Evolutionary conservation across 192 early-diverging fungal genomes (phyloP).

Genomic region (Mortierella antarctica): DNA sequence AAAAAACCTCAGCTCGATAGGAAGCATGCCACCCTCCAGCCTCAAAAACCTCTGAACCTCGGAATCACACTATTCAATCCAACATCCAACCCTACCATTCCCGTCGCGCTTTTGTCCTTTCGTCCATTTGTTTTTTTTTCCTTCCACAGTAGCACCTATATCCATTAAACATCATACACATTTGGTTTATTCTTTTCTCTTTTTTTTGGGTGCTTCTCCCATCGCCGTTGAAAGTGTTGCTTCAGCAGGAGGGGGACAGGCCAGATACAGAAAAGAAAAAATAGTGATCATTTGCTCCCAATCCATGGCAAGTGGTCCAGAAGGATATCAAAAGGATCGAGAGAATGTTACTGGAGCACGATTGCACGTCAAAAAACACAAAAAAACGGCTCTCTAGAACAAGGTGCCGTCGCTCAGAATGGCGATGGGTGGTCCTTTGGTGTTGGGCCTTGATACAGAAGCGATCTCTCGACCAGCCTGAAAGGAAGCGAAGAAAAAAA

Average conservation of each 20-base stretch:
- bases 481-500: neutral
- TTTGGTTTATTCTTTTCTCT: conserved; percentile 15
- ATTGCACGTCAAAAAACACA: neutral
- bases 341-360: neutral
- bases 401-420: conserved; percentile 89
- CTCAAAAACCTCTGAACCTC: too few species aligned
- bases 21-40: too few species aligned
- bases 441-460: conserved; percentile 76
- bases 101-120: neutral
- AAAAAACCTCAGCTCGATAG: too few species aligned
- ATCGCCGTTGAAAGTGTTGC: neutral
- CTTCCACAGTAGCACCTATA: conserved; percentile 4
- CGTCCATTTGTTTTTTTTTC: neutral
- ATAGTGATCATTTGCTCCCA: neutral
- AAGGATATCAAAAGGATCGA: neutral
- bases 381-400: conserved; percentile 59
- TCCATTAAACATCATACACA: conserved; percentile 16
- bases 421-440: conserved; percentile 91
- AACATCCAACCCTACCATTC: neutral
- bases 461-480: conserved; percentile 89
- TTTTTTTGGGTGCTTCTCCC: conserved; percentile 5
- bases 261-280: conserved; percentile 6
- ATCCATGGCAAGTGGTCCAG: too few species aligned
- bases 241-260: neutral
- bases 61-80: neutral